Conservation (phyloP, 352 stramenopile genomes). For the Hyaloperonospora arabidopsidis region DNA sequence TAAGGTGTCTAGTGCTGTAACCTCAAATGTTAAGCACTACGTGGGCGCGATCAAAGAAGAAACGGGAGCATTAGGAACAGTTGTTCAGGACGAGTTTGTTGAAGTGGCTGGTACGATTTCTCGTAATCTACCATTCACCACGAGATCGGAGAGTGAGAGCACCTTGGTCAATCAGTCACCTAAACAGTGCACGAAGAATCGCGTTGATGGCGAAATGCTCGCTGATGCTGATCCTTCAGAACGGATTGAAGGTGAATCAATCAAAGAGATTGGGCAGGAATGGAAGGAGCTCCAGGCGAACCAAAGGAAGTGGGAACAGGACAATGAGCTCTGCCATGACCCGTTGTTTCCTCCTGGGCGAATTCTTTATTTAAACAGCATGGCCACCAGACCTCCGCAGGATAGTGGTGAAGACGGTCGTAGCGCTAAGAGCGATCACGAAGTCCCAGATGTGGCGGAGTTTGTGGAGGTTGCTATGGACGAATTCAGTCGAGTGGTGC, state of each 20-base stretch:
- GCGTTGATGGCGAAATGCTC: conserved; percentile 8
- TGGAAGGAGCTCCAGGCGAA: conserved; percentile 17
- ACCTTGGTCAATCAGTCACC: neutral
- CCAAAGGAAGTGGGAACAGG: conserved; percentile 21
- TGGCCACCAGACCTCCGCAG: conserved; percentile 14
- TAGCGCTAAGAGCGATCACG: conserved; percentile 4
- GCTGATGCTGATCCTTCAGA: conserved; percentile 16
- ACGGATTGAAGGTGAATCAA: conserved; percentile 14
- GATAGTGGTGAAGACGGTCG: conserved; percentile 3
- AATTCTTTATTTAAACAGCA: conserved; percentile 60
- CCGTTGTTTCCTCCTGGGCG: conserved; percentile 62
- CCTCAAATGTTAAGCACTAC: conserved; percentile 45
- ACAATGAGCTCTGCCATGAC: conserved; percentile 36
- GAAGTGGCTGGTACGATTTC: conserved; percentile 27
- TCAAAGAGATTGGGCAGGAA: conserved; percentile 14
- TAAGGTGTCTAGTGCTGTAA: conserved; percentile 48
- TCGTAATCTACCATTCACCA: conserved; percentile 22
- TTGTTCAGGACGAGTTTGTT: conserved; percentile 43
- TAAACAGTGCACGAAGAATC: conserved; percentile 1
- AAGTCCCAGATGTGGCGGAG: conserved; percentile 31
- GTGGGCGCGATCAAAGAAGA: conserved; percentile 55
- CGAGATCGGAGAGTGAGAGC: conserved; percentile 7
- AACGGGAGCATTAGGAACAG: conserved; percentile 33
- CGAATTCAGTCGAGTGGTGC: conserved; percentile 62
- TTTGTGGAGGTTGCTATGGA: conserved; percentile 58